phyloP scores from a whole-genome alignment of 495 filamentous ascomycete genomes.

The Ascobolus immersus region DNA sequence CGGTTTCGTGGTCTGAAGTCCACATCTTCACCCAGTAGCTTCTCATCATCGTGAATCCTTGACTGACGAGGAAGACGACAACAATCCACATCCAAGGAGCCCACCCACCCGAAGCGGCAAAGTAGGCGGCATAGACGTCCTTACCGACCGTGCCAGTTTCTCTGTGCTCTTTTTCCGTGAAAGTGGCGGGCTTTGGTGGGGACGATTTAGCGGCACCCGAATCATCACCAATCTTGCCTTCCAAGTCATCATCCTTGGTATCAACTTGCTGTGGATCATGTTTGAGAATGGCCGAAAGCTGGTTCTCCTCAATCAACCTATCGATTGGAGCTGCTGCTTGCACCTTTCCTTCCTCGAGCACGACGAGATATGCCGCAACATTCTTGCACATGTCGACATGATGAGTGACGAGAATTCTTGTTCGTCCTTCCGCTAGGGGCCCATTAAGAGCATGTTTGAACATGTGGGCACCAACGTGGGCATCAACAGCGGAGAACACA shows the following conservation, averaged over 20 bases:
- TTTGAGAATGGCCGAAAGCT: constrained; percentile 27
- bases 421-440: constrained; percentile 38
- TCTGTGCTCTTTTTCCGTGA: constrained; percentile 46
- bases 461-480: constrained; percentile 54
- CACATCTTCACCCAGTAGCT: constrained; percentile 14
- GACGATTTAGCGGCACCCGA: constrained; percentile 1
- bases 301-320: constrained; percentile 31
- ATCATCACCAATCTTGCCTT: constrained; percentile 20
- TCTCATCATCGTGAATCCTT: constrained; percentile 25
- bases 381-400: constrained; percentile 48
- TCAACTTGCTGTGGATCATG: constrained; percentile 33
- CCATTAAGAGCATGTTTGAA: constrained; percentile 52
- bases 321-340: constrained; percentile 33
- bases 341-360: constrained; percentile 40
- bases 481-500: constrained; percentile 51
- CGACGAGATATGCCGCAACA: constrained; percentile 41
- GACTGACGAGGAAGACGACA: constrained; percentile 24
- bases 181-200: constrained; percentile 24
- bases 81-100: constrained; percentile 34
- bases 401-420: constrained; percentile 59
- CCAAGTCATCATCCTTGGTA: constrained; percentile 19
- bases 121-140: constrained; percentile 36
- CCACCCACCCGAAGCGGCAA: constrained; percentile 37
- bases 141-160: constrained; percentile 39
- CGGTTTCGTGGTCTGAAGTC: constrained; percentile 6